phyloP scores from a whole-genome alignment of 257 asterid species.

The Solanum lignicaule region DNA sequence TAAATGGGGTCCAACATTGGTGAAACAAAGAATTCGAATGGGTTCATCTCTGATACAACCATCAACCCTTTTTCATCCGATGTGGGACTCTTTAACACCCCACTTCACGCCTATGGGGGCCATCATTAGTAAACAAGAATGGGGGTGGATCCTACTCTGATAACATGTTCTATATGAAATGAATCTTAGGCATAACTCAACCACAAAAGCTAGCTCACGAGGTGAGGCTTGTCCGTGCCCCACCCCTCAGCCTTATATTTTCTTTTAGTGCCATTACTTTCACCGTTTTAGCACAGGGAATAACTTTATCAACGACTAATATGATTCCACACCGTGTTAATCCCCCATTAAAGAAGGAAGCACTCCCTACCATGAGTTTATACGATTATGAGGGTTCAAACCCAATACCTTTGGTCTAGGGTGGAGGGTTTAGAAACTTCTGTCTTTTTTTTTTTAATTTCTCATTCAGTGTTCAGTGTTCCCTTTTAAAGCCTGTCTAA shows the following conservation, averaged over 20 bases:
- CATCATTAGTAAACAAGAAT: not conserved
- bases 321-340: not conserved
- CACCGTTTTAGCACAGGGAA: not conserved
- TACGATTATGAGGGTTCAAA: not conserved
- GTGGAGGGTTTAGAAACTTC: not conserved
- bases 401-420: not conserved
- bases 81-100: not conserved
- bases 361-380: not conserved
- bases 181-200: not conserved
- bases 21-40: not conserved
- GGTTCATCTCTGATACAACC: not conserved
- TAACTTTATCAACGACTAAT: not conserved
- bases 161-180: not conserved
- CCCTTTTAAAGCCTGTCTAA: not conserved
- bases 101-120: not conserved
- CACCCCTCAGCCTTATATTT: not conserved
- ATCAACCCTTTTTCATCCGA: not conserved
- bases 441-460: not conserved
- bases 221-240: not conserved
- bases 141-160: not conserved
- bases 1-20: not conserved
- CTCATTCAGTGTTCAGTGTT: not conserved
- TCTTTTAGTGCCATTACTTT: not conserved
- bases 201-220: not conserved
- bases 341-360: not conserved